Evolutionary conservation across 2,329 filamentous ascomycete genomes (phyloP).

Genomic region (Ophiostoma angusticollis): DNA sequence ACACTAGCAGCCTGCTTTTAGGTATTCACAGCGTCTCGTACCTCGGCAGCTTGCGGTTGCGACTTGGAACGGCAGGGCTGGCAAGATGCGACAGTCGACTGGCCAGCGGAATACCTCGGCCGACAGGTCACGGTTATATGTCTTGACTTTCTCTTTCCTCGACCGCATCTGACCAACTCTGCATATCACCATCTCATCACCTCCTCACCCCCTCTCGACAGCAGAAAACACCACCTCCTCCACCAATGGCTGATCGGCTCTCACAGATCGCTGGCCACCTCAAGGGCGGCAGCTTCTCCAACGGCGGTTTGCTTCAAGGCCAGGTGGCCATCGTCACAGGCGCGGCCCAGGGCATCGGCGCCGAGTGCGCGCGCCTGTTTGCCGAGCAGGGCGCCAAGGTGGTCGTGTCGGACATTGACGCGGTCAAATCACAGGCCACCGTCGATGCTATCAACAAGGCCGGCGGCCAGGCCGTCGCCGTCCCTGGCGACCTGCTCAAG

Average conservation of each 20-base stretch:
- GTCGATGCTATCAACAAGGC: slow-evolving; percentile 55
- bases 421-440: slow-evolving; percentile 54
- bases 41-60: slow-evolving; percentile 5
- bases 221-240: background rate
- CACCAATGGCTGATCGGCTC: slow-evolving; percentile 42
- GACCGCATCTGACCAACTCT: too few relatives aligned
- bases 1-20: too few relatives aligned
- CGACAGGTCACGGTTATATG: too few relatives aligned
- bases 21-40: slow-evolving; percentile 4
- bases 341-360: slow-evolving; percentile 76
- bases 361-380: slow-evolving; percentile 69
- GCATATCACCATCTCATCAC: background rate
- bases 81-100: too few relatives aligned
- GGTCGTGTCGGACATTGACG: slow-evolving; percentile 72
- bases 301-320: too few relatives aligned
- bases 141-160: too few relatives aligned
- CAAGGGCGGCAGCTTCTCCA: slow-evolving; percentile 67
- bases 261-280: slow-evolving; percentile 65
- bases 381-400: slow-evolving; percentile 82
- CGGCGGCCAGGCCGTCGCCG: slow-evolving; percentile 56
- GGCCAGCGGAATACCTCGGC: too few relatives aligned
- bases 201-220: background rate
- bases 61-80: too few relatives aligned
- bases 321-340: slow-evolving; percentile 84
- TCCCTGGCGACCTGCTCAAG: slow-evolving; percentile 66